Evolutionary conservation across 2,329 filamentous ascomycete genomes (phyloP), one percentile per base, ranked within the genome.

Genomic region (Pseudogymnoascus sp.): DNA sequence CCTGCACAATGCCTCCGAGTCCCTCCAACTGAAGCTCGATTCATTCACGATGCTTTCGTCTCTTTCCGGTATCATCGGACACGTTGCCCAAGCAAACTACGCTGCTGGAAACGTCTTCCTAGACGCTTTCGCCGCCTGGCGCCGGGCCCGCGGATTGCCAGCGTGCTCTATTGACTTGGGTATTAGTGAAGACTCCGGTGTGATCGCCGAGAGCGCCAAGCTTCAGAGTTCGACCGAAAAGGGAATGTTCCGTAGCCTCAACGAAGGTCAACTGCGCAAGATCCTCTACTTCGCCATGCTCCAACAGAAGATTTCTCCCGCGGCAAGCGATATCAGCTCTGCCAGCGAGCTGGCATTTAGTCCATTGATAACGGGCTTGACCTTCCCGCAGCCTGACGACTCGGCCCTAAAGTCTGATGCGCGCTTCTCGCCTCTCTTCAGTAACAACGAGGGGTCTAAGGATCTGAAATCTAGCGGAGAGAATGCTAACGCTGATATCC

Each of bases 271-370:
- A 31, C 45, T 70, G 6, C 67, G 69, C 25, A 64, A 63, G 33
- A 61, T 65, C 45, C 59, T 71, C 25, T 61, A 65, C 21, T 69
- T 69, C 37, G 61, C 65, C 21, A 69, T 71, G 64, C 83, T 66
- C 81, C 81, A 37, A 81, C 83, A 31, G 76, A 80, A 2, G 64
- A 65, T 40, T 59, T 12, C 43, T 12, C 43, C 43, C 11, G 16
- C 66, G 18, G 67, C 68, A 1, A 64, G 69, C 18, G 64, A 65
- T 28, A 21, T 52, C 43, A n/a, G 14, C 35, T n/a, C 12, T 38
- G 14, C 35, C 35, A 38, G 35, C 14, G 35, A 38, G 14, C 35
- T 38, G 14, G 35, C 35, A n/a, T 38, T 38, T 38, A 16, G 35
- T 38, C 35, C 35, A 7, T 61, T 66, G 63, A 28, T 52, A 23